These are phyloP conservation scores for Aspergillus avenaceus DNA, from an alignment of 495 filamentous ascomycete genomes.

Conservation along the genomic window DNA sequence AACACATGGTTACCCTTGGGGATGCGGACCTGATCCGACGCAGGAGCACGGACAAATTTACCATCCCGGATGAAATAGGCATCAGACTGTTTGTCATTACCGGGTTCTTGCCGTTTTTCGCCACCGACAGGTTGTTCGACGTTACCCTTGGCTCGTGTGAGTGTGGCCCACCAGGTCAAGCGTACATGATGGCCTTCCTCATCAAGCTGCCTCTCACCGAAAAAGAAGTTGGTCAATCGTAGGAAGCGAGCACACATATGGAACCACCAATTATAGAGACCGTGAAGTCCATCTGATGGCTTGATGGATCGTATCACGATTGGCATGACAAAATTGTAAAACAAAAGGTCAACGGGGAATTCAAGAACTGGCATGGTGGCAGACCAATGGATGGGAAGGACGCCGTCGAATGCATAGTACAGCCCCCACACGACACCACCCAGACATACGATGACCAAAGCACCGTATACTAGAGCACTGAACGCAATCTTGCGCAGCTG, in stretches of 20 bases:
- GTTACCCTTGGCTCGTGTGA: constrained; percentile 46
- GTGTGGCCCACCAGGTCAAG: constrained; percentile 48
- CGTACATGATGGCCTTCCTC: constrained; percentile 71
- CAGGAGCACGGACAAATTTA: constrained; percentile 84
- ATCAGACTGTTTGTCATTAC: constrained; percentile 32
- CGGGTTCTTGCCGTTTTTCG: constrained; percentile 26
- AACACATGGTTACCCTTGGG: constrained; percentile 81
- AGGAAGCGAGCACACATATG: constrained; percentile 75
- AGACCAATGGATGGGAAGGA: constrained; percentile 90
- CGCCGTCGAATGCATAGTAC: constrained; percentile 54
- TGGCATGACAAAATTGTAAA: constrained; percentile 95
- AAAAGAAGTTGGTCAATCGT: constrained; percentile 86
- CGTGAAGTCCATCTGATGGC: constrained; percentile 76
- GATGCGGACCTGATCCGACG: constrained; percentile 89
- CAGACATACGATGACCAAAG: constrained; percentile 85
- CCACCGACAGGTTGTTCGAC: constrained; percentile 42
- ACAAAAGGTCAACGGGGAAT: constrained; percentile 89
- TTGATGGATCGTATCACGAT: constrained; percentile 74
- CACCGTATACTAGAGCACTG: constrained; percentile 92
- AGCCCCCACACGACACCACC: constrained; percentile 97
- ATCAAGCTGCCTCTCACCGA: constrained; percentile 72
- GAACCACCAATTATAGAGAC: constrained; percentile 96
- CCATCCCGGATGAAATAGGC: constrained; percentile 66
- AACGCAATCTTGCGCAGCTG: constrained; percentile 96
- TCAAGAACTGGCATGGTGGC: constrained; percentile 87